These are phyloP conservation scores for Salix brachista DNA, from an alignment of 345 rosid species.

Conservation along the genomic window DNA sequence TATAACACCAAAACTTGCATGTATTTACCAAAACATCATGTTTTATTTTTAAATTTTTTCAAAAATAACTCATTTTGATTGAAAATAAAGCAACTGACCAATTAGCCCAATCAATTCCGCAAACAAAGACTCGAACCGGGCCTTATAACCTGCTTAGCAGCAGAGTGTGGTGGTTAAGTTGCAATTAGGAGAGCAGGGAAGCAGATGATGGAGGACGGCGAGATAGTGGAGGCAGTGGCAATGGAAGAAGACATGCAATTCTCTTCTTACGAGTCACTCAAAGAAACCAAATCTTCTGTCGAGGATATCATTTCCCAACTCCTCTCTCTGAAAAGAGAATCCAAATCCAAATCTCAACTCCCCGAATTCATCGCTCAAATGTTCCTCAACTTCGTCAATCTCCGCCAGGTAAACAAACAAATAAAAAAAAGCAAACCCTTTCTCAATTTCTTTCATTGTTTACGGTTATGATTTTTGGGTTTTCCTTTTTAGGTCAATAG, in stretches of 20 bases:
- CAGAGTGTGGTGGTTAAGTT: no score
- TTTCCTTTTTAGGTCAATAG: slow-evolving; percentile 56
- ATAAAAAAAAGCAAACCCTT: no score
- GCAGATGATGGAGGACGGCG: slow-evolving; percentile 78
- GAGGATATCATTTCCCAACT: slow-evolving; percentile 65
- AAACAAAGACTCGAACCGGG: no score
- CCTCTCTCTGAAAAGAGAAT: slow-evolving; percentile 55
- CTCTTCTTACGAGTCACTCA: slow-evolving; percentile 57
- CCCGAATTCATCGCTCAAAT: slow-evolving; percentile 73
- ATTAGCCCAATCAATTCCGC: no score
- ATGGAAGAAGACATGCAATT: slow-evolving; percentile 32
- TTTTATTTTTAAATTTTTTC: fast-evolving
- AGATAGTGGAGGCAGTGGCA: slow-evolving; percentile 69
- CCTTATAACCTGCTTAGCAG: no score
- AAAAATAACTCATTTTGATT: no score
- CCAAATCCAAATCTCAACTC: slow-evolving; percentile 56
- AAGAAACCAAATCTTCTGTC: slow-evolving; percentile 66
- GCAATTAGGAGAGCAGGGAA: no score
- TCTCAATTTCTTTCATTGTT: background rate
- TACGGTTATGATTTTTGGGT: background rate
- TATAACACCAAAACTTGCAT: no score
- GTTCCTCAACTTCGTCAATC: slow-evolving; percentile 74
- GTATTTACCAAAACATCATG: no score
- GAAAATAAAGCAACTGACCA: no score
- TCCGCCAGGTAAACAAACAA: slow-evolving; percentile 62